Evolutionary conservation across 345 rosid genomes (phyloP).

Genomic region (Microthlaspi erraticum): DNA sequence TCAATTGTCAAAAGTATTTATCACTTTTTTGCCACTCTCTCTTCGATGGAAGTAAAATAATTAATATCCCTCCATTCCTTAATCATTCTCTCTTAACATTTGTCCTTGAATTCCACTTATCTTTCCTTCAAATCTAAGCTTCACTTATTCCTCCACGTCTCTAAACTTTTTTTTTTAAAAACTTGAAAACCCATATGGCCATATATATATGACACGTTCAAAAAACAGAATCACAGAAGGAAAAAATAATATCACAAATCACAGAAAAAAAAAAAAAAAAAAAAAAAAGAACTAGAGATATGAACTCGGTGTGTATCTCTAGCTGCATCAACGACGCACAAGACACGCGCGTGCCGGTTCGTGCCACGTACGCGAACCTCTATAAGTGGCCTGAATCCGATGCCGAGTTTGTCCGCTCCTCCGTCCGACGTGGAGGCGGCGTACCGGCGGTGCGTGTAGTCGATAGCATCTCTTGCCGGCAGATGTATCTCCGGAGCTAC

Average conservation of each 20-base stretch:
- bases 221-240: constrained; percentile 7
- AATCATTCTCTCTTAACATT: constrained; percentile 25
- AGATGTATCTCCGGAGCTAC: constrained; percentile 85
- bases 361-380: constrained; percentile 70
- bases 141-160: constrained; percentile 42
- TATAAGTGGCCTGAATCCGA: constrained; percentile 84
- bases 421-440: constrained; percentile 46
- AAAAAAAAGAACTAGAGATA: constrained; percentile 17
- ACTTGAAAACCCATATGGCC: background rate
- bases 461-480: constrained; percentile 84
- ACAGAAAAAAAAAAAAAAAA: background rate
- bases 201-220: constrained; percentile 36
- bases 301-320: constrained; percentile 81
- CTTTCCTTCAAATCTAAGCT: constrained; percentile 74
- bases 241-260: background rate
- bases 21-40: background rate
- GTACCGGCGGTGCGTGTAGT: constrained; percentile 54
- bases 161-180: constrained; percentile 13
- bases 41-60: constrained; percentile 12
- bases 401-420: constrained; percentile 65
- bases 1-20: constrained; percentile 12
- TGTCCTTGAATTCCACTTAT: constrained; percentile 30
- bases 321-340: constrained; percentile 73
- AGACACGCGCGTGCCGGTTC: constrained; percentile 65
- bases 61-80: constrained; percentile 11